phyloP scores from a whole-genome alignment of 257 asterid genomes.

The Solanum corneliomulleri region DNA sequence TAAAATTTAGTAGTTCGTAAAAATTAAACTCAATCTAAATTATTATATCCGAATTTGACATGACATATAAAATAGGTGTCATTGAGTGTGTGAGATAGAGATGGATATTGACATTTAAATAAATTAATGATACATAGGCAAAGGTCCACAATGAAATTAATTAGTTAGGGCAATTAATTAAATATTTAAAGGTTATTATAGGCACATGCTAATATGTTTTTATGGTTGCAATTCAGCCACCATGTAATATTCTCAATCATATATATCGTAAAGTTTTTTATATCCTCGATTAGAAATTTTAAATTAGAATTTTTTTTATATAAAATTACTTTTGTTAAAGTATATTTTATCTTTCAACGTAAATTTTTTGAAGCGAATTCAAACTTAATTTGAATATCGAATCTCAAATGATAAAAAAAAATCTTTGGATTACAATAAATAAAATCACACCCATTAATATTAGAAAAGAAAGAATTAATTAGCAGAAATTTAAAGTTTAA shows the following conservation, averaged over 20 bases:
- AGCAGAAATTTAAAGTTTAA: not conserved
- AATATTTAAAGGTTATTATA: not conserved
- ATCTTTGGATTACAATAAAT: not conserved
- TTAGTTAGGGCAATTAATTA: not conserved
- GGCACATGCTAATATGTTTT: not conserved
- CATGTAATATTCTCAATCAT: not conserved
- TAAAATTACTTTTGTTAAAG: accelerated
- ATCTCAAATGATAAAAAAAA: too few relatives aligned
- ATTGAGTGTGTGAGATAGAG: not conserved
- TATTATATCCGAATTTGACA: not conserved
- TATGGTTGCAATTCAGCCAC: not conserved
- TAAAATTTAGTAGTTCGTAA: too few relatives aligned
- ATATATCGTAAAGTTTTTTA: not conserved
- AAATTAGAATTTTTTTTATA: too few relatives aligned
- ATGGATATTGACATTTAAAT: not conserved
- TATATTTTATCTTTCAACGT: too few relatives aligned
- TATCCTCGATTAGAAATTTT: too few relatives aligned
- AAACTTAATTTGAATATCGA: too few relatives aligned
- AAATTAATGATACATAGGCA: not conserved
- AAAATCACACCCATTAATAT: not conserved
- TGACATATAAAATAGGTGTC: not conserved
- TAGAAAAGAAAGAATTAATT: not conserved
- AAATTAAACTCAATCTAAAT: not conserved
- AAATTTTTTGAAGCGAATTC: accelerated
- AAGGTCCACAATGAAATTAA: not conserved